Percentiles rank a stretch among this genome's conserved stretches.
Evolutionary conservation across 768 basidiomycete species (phyloP).

Genomic region (Kwoniella sp.): DNA sequence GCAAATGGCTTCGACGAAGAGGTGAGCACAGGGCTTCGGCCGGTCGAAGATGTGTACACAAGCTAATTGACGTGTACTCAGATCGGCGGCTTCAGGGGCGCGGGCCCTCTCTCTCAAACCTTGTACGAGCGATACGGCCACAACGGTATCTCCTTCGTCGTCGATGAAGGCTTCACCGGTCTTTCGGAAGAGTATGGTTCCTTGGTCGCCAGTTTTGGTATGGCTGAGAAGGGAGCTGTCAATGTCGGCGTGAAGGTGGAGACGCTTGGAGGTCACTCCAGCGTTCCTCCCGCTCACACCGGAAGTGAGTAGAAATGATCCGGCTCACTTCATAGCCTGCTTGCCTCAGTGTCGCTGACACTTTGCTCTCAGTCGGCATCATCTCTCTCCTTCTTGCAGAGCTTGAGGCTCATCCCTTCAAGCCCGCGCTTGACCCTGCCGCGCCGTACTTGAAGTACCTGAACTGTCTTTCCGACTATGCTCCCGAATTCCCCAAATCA

Average conservation of each 20-base stretch:
- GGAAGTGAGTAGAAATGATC: constrained; percentile 56
- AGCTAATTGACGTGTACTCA: constrained; percentile 22
- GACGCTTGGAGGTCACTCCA: constrained; percentile 78
- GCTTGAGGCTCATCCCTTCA: constrained; percentile 67
- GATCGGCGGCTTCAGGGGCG: constrained; percentile 51
- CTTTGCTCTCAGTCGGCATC: constrained; percentile 66
- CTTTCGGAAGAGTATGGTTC: constrained; percentile 51
- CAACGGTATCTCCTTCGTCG: constrained; percentile 71
- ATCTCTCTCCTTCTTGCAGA: constrained; percentile 70
- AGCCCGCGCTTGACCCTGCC: constrained; percentile 49
- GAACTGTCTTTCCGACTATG: constrained; percentile 70
- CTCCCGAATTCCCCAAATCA: constrained; percentile 63
- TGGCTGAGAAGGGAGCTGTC: constrained; percentile 57
- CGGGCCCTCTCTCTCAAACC: constrained; percentile 57
- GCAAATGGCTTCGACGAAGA: constrained; percentile 54
- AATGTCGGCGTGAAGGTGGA: constrained; percentile 50
- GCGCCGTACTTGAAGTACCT: constrained; percentile 57
- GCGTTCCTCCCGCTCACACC: constrained; percentile 79
- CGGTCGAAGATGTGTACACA: constrained; percentile 59
- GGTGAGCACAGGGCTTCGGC: constrained; percentile 39
- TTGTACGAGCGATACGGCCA: constrained; percentile 69
- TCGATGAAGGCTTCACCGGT: constrained; percentile 82
- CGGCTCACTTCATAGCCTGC: background rate
- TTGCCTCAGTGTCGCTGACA: constrained; percentile 37
- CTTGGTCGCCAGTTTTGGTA: constrained; percentile 51